Percentiles rank a stretch among this genome's conserved stretches.
Evolutionary conservation across 345 rosid genomes (phyloP).

Genomic region (Raphanus raphanistrum): DNA sequence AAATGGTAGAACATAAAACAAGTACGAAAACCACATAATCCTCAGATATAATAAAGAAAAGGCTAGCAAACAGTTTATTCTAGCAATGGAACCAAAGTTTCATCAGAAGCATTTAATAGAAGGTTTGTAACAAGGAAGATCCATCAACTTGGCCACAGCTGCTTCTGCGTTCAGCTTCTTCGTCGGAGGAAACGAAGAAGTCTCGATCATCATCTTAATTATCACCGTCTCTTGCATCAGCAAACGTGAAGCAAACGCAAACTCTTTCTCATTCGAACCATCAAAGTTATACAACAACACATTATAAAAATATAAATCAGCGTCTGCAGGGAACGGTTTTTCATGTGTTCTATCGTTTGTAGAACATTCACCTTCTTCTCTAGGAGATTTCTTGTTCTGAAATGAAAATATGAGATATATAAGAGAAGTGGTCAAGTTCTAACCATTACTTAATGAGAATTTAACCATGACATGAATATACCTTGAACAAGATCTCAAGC

Average conservation of each 20-base stretch:
- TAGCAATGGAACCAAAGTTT: neutral
- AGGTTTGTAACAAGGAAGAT: neutral
- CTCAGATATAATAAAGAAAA: neutral
- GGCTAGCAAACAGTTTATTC: neutral
- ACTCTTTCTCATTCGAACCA: neutral
- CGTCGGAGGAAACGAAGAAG: neutral
- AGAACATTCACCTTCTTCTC: slow-evolving; percentile 9
- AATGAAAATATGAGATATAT: neutral
- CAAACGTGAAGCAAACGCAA: slow-evolving; percentile 16
- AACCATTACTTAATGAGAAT: neutral
- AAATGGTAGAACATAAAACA: neutral
- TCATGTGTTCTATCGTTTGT: neutral
- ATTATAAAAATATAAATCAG: neutral
- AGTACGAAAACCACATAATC: neutral
- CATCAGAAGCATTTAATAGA: neutral
- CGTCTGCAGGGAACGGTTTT: neutral
- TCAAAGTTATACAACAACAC: slow-evolving; percentile 10
- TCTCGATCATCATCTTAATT: slow-evolving; percentile 12
- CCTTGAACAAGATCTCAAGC: slow-evolving; percentile 28
- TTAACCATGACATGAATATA: neutral
- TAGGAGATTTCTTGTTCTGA: neutral
- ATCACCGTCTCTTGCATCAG: slow-evolving; percentile 10
- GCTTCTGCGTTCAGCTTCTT: neutral
- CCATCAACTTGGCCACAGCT: neutral
- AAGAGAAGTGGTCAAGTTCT: neutral